Percentiles rank a stretch among this genome's conserved stretches.
Evolutionary conservation across 2,329 filamentous ascomycete species (phyloP).

Genomic region (Trichoderma endophyticum): DNA sequence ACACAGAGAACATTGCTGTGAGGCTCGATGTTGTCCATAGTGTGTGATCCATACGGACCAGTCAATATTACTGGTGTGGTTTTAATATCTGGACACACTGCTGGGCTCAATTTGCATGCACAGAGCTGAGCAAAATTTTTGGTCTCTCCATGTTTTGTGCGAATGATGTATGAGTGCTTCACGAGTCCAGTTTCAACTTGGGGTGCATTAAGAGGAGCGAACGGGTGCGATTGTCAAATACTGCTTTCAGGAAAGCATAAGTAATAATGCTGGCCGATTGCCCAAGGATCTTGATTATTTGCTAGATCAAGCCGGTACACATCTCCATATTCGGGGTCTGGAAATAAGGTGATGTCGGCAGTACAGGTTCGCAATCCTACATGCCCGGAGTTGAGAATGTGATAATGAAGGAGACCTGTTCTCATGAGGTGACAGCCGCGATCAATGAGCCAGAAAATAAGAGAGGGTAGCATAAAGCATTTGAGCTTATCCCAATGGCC

Average conservation of each 20-base stretch:
- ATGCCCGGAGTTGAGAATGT: neutral
- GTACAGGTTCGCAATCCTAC: neutral
- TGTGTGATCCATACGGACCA: neutral
- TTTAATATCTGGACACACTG: neutral
- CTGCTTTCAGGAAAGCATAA: neutral
- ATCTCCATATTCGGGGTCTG: neutral
- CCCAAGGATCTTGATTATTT: neutral
- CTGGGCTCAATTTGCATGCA: neutral
- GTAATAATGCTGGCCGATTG: neutral
- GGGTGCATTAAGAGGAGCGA: neutral
- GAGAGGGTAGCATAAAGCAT: neutral
- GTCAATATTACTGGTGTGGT: neutral
- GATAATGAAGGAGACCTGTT: neutral
- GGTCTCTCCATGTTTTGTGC: neutral
- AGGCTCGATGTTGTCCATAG: neutral
- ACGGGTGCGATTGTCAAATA: neutral
- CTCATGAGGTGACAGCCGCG: neutral
- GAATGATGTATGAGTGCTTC: neutral
- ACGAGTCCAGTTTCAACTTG: neutral
- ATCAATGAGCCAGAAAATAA: neutral
- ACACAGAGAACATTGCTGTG: neutral
- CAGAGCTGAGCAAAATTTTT: neutral
- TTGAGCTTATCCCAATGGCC: neutral
- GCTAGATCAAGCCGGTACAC: neutral
- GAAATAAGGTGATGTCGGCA: neutral